phyloP scores from a whole-genome alignment of 352 stramenopile genomes.

The Globisporangium uncinulatum region DNA sequence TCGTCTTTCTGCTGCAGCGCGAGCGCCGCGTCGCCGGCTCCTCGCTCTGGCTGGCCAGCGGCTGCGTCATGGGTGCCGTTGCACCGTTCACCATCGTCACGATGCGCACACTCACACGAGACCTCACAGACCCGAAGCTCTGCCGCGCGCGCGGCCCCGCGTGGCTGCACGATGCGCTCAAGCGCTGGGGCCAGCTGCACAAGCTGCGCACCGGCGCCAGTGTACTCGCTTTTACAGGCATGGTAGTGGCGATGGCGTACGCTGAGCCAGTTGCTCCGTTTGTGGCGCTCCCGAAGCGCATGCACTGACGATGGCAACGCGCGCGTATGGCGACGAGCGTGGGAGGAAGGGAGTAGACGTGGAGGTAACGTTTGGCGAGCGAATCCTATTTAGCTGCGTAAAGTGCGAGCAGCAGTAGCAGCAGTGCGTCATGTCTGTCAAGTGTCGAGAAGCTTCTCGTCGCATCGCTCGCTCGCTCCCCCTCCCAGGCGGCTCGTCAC shows the following conservation, averaged over 20 bases:
- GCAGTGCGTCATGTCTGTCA: background rate
- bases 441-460: background rate
- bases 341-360: background rate
- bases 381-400: conserved; percentile 12
- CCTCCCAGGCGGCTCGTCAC: too few species aligned
- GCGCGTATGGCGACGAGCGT: background rate
- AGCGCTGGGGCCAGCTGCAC: conserved; percentile 29
- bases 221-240: conserved; percentile 26
- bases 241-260: conserved; percentile 28
- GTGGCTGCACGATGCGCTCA: conserved; percentile 26
- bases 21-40: conserved; percentile 18
- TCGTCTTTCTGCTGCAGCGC: conserved; percentile 38
- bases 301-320: background rate
- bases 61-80: conserved; percentile 28
- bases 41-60: conserved; percentile 43
- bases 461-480: background rate
- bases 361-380: background rate
- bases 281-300: background rate
- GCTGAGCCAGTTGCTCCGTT: background rate
- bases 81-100: conserved; percentile 29
- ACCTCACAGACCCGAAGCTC: conserved; percentile 19
- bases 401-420: background rate
- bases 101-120: conserved; percentile 30
- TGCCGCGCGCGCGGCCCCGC: conserved; percentile 13
- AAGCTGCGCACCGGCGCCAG: conserved; percentile 27